Percentiles rank a stretch among this genome's conserved stretches.
Evolutionary conservation across 495 filamentous ascomycete genomes (phyloP).

Genomic region (Lasiosphaeria hispida): DNA sequence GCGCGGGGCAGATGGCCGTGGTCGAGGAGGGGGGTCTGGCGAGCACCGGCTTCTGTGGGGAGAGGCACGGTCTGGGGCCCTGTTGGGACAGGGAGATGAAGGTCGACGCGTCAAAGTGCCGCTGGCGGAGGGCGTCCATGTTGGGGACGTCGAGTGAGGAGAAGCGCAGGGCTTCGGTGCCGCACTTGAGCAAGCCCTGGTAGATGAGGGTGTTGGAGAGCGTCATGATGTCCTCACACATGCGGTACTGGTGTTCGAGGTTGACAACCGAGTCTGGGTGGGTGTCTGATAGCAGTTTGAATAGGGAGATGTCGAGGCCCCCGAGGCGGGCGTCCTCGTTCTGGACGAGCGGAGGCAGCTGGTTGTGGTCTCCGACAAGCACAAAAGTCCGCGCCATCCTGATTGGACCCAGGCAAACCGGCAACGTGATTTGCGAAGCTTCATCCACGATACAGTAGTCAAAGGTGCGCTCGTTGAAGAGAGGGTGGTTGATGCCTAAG

Average conservation of each 20-base stretch:
- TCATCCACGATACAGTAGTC: slow-evolving; percentile 99
- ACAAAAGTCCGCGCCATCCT: slow-evolving; percentile 92
- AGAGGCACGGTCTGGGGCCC: background rate
- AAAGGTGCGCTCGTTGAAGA: slow-evolving; percentile 87
- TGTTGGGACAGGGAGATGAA: slow-evolving; percentile 28
- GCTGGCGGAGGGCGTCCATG: slow-evolving; percentile 53
- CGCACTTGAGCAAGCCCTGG: slow-evolving; percentile 82
- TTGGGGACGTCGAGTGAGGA: slow-evolving; percentile 56
- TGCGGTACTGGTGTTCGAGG: slow-evolving; percentile 94
- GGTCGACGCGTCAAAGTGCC: slow-evolving; percentile 49
- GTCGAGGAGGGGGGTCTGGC: slow-evolving; percentile 18
- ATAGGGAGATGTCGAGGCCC: slow-evolving; percentile 88
- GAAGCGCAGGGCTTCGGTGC: slow-evolving; percentile 68
- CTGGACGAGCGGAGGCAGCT: slow-evolving; percentile 90
- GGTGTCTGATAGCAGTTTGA: slow-evolving; percentile 84
- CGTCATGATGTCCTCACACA: slow-evolving; percentile 95
- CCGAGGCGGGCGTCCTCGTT: slow-evolving; percentile 83
- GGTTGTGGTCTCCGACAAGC: slow-evolving; percentile 93
- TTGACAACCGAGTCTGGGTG: slow-evolving; percentile 85
- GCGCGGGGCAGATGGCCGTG: slow-evolving; percentile 51
- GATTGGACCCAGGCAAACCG: slow-evolving; percentile 89
- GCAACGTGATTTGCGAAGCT: slow-evolving; percentile 94
- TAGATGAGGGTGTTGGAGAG: slow-evolving; percentile 94
- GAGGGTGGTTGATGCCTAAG: slow-evolving; percentile 79
- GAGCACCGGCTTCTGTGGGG: slow-evolving; percentile 3